Evolutionary conservation across 2,329 filamentous ascomycete species (phyloP).

Genomic region (Aspergillus cejpii): DNA sequence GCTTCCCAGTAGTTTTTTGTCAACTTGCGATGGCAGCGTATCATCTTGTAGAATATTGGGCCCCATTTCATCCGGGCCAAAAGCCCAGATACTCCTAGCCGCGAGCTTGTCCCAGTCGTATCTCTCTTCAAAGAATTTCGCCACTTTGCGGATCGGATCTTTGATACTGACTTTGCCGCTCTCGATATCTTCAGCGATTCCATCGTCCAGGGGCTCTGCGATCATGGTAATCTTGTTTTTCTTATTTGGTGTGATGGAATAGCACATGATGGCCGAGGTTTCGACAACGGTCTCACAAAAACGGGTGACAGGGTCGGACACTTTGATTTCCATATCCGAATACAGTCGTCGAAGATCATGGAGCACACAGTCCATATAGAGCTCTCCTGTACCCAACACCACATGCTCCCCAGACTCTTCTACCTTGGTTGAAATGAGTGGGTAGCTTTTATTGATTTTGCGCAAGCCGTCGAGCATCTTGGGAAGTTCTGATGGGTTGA

Average conservation of each 20-base stretch:
- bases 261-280: slow-evolving; percentile 95
- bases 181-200: slow-evolving; percentile 92
- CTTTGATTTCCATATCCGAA: slow-evolving; percentile 98
- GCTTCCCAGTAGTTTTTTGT: slow-evolving; percentile 79
- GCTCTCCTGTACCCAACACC: slow-evolving; percentile 85
- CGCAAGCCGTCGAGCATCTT: slow-evolving; percentile 97
- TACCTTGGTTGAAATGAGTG: slow-evolving; percentile 90
- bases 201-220: slow-evolving; percentile 88
- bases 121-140: slow-evolving; percentile 94
- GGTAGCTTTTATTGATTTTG: slow-evolving; percentile 97
- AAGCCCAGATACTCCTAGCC: slow-evolving; percentile 94
- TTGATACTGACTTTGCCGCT: slow-evolving; percentile 82
- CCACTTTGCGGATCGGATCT: slow-evolving; percentile 85
- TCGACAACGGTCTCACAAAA: slow-evolving; percentile 98
- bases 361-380: slow-evolving; percentile 99
- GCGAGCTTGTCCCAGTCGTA: slow-evolving; percentile 96
- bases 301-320: slow-evolving; percentile 92
- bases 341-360: slow-evolving; percentile 91
- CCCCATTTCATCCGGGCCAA: slow-evolving; percentile 89
- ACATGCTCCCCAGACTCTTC: slow-evolving; percentile 97
- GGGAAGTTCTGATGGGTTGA: slow-evolving; percentile 93
- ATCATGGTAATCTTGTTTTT: slow-evolving; percentile 99
- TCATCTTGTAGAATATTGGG: slow-evolving; percentile 97
- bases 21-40: slow-evolving; percentile 86
- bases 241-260: slow-evolving; percentile 95